Evolutionary conservation across 768 basidiomycete species (phyloP).

Genomic region (Boletellus emodensis): DNA sequence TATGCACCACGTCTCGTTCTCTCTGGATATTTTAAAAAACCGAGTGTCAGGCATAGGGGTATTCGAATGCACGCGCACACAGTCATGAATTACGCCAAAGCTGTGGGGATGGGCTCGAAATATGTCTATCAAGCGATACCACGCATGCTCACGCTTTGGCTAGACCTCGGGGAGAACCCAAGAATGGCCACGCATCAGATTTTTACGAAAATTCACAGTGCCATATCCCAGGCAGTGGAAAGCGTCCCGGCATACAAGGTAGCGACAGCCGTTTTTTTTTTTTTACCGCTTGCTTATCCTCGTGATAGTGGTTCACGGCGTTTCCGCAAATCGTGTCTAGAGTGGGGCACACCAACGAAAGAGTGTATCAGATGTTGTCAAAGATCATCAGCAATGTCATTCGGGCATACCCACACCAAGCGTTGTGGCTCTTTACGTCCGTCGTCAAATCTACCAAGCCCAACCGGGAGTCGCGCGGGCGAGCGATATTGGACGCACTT

Average conservation of each 20-base stretch:
- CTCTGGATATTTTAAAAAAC: background rate
- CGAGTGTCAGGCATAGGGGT: conserved; percentile 38
- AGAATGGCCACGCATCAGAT: conserved; percentile 29
- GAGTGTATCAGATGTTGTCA: conserved; percentile 57
- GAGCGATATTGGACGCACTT: conserved; percentile 51
- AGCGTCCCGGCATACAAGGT: conserved; percentile 80
- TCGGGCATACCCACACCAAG: conserved; percentile 83
- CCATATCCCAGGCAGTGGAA: conserved; percentile 52
- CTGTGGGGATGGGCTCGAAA: conserved; percentile 83
- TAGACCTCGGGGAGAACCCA: conserved; percentile 73
- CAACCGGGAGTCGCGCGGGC: conserved; percentile 58
- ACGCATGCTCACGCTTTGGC: conserved; percentile 89
- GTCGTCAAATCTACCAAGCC: conserved; percentile 79
- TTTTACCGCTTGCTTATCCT: conserved; percentile 9
- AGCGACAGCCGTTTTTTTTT: background rate
- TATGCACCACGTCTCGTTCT: conserved; percentile 16
- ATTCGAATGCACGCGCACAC: conserved; percentile 63
- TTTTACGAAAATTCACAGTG: conserved; percentile 54
- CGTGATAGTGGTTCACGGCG: conserved; percentile 83
- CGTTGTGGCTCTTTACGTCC: conserved; percentile 88
- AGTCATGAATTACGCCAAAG: conserved; percentile 61
- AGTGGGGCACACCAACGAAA: conserved; percentile 67
- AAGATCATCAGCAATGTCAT: conserved; percentile 71
- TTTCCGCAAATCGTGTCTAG: conserved; percentile 97
- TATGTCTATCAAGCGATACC: conserved; percentile 96